phyloP scores from a whole-genome alignment of 345 rosid genomes.

The Moringa oleifera region DNA sequence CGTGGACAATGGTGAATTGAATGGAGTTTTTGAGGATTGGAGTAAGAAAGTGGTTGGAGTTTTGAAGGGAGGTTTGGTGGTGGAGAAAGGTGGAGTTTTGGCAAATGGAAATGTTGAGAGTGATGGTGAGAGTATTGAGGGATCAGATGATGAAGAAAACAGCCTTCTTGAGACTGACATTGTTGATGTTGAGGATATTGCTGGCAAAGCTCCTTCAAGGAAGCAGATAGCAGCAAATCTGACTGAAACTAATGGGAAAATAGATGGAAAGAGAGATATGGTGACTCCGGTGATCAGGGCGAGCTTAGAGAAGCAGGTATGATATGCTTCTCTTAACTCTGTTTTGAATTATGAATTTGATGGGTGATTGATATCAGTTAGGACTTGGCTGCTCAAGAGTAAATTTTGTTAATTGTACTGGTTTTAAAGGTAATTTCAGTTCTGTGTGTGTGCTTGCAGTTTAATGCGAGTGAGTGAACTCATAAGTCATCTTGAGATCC shows the following conservation, averaged over 20 bases:
- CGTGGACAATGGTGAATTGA: conserved; percentile 64
- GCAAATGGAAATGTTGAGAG: conserved; percentile 28
- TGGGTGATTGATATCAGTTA: not conserved
- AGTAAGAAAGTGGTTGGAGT: conserved; percentile 41
- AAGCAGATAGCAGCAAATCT: conserved; percentile 27
- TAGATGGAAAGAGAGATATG: conserved; percentile 70
- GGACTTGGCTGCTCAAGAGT: not conserved
- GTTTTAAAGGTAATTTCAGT: too few species aligned
- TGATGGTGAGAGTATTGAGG: conserved; percentile 35
- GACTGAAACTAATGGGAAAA: conserved; percentile 47
- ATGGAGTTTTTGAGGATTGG: conserved; percentile 61
- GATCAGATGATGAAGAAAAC: conserved; percentile 35
- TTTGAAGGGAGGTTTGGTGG: conserved; percentile 44
- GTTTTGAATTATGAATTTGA: not conserved
- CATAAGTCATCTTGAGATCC: too few species aligned
- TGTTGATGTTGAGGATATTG: conserved; percentile 93
- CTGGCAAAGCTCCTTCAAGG: conserved; percentile 83
- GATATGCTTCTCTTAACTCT: not conserved
- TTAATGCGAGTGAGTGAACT: too few species aligned
- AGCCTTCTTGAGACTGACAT: conserved; percentile 20
- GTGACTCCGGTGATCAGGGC: conserved; percentile 94
- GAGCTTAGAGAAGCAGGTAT: conserved; percentile 89
- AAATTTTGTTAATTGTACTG: not conserved
- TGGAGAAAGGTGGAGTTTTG: conserved; percentile 21
- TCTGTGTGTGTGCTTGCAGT: too few species aligned